phyloP scores from a whole-genome alignment of 2,329 filamentous ascomycete genomes.

The Alternaria sp. region DNA sequence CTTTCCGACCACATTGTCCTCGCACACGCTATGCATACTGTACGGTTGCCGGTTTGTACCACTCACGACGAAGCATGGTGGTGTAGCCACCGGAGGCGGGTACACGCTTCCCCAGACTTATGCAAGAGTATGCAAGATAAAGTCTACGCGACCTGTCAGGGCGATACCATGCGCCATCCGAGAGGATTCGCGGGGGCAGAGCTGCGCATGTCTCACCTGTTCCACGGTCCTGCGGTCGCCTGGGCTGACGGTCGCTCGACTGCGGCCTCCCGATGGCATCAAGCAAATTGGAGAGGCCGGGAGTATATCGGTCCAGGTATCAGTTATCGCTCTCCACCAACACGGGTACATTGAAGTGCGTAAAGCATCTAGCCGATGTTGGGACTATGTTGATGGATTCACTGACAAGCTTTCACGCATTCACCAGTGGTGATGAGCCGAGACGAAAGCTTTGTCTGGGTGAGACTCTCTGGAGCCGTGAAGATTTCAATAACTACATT shows the following conservation, averaged over 20 bases:
- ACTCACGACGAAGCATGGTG: constrained; percentile 22
- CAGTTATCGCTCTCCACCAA: not conserved
- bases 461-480: not conserved
- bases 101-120: constrained; percentile 28
- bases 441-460: not conserved
- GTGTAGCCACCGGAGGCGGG: constrained; percentile 25
- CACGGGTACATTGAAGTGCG: not conserved
- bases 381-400: constrained; percentile 1
- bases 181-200: not conserved
- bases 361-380: constrained; percentile 1
- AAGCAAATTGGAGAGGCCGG: not conserved
- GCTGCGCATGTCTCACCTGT: constrained; percentile 17
- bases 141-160: constrained; percentile 25
- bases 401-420: constrained; percentile 1
- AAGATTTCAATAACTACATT: not conserved
- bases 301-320: not conserved
- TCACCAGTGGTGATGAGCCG: not conserved
- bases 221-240: constrained; percentile 16
- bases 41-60: constrained; percentile 23
- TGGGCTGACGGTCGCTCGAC: constrained; percentile 10
- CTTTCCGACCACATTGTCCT: constrained; percentile 2
- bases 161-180: constrained; percentile 8
- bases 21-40: constrained; percentile 18
- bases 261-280: constrained; percentile 2
- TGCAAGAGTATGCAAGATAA: constrained; percentile 14